phyloP scores from a whole-genome alignment of 2,329 filamentous ascomycete species.

The Aciculosporium take region DNA sequence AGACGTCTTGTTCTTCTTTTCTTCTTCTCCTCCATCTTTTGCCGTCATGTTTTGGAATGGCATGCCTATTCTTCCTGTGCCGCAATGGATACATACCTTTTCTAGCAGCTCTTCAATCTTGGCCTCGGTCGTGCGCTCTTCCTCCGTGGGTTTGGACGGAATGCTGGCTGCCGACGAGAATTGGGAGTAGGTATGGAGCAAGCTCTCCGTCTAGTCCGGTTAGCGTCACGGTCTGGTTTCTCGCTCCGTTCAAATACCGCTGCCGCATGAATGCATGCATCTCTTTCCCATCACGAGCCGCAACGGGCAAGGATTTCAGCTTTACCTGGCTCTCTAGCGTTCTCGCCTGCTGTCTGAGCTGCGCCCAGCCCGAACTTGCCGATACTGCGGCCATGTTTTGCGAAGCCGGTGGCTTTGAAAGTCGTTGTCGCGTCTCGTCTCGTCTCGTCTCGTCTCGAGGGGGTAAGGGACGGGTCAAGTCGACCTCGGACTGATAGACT shows the following conservation, averaged over 20 bases:
- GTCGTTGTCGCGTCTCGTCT: not conserved
- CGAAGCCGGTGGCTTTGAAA: not conserved
- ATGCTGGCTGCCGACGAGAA: constrained; percentile 70
- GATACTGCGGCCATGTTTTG: constrained; percentile 36
- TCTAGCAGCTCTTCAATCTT: constrained; percentile 76
- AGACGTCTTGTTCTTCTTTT: no score
- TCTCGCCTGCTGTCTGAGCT: constrained; percentile 84
- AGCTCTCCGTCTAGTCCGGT: constrained; percentile 56
- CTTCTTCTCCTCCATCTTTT: no score
- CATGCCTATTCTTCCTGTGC: not conserved
- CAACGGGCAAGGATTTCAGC: not conserved
- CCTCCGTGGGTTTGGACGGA: constrained; percentile 68
- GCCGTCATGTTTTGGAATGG: no score
- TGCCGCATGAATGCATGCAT: no score
- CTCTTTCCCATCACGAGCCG: not conserved
- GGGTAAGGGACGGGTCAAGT: not conserved
- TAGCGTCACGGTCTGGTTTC: not conserved
- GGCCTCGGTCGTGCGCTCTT: constrained; percentile 65
- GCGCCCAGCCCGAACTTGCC: constrained; percentile 65
- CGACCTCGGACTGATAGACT: not conserved
- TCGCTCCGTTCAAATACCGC: not conserved
- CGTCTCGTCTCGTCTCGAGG: no score
- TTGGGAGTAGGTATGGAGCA: constrained; percentile 80
- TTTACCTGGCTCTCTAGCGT: constrained; percentile 77
- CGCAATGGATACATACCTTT: constrained; percentile 35